Conservation (phyloP, 208 protist genomes). For the Trichomonas vaginalis region DNA sequence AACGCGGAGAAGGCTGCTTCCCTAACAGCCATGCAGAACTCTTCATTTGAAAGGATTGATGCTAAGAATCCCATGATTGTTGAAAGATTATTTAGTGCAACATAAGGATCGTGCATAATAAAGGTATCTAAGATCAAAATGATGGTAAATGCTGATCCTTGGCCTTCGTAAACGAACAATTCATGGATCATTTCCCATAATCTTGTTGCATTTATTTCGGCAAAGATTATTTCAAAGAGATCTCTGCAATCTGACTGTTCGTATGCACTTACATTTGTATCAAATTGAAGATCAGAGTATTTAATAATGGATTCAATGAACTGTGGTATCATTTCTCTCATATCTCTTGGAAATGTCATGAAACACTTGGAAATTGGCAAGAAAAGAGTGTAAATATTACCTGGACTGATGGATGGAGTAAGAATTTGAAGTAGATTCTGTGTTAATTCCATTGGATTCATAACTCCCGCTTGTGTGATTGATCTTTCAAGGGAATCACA, state of each 20-base stretch:
- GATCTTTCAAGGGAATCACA: background rate
- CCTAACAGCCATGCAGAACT: background rate
- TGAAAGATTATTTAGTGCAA: background rate
- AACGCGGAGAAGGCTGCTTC: background rate
- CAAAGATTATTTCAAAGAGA: background rate
- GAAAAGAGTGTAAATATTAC: background rate
- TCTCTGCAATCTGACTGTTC: background rate
- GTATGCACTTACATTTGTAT: background rate
- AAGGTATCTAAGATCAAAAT: background rate
- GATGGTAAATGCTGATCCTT: background rate
- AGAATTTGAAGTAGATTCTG: background rate
- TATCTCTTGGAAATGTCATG: background rate
- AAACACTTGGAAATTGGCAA: background rate
- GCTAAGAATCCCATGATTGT: background rate
- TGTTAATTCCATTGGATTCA: background rate
- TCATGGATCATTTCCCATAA: background rate
- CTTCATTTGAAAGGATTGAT: background rate
- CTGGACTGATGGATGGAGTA: background rate
- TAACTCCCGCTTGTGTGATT: background rate
- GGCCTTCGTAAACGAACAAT: background rate
- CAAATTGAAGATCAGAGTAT: background rate
- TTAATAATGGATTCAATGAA: background rate
- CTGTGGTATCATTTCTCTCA: background rate
- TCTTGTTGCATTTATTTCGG: background rate
- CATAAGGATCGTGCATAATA: background rate